phyloP scores from a whole-genome alignment of 2,329 filamentous ascomycete species.

The Fusarium illudens region DNA sequence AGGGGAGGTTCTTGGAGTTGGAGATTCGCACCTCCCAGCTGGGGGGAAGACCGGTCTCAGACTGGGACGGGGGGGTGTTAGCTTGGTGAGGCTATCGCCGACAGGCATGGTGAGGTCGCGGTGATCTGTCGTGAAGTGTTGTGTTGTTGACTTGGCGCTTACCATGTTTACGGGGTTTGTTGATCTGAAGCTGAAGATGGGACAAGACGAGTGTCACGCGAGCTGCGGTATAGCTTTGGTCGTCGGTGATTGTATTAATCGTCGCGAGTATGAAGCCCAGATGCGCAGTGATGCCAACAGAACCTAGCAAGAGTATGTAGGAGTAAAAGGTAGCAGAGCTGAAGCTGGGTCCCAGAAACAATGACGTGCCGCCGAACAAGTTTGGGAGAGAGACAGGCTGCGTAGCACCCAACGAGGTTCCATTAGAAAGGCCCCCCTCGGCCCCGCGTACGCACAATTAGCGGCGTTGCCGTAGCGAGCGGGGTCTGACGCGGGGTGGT shows the following conservation, averaged over 20 bases:
- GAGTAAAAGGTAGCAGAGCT: constrained; percentile 33
- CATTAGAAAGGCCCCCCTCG: not conserved
- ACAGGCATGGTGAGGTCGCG: not conserved
- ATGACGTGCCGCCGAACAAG: constrained; percentile 37
- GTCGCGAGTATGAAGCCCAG: not conserved
- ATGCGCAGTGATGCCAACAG: constrained; percentile 1
- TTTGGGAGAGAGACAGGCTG: not conserved
- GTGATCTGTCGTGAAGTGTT: not conserved
- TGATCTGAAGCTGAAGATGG: not conserved
- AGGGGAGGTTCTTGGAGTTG: constrained; percentile 97
- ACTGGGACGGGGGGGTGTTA: constrained; percentile 50
- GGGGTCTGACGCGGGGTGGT: constrained; percentile 36
- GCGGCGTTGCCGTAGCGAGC: constrained; percentile 28
- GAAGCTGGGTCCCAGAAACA: constrained; percentile 21
- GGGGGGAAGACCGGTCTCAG: constrained; percentile 81
- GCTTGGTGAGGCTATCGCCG: not conserved
- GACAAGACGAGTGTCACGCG: not conserved
- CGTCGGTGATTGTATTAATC: not conserved
- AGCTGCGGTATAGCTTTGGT: not conserved
- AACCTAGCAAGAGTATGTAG: constrained; percentile 15
- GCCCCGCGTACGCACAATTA: not conserved
- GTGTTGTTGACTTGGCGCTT: constrained; percentile 6
- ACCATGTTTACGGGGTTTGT: constrained; percentile 26
- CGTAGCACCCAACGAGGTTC: not conserved
- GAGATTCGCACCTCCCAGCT: constrained; percentile 97